phyloP scores from a whole-genome alignment of 257 asterid species.

The Lycium barbarum region DNA sequence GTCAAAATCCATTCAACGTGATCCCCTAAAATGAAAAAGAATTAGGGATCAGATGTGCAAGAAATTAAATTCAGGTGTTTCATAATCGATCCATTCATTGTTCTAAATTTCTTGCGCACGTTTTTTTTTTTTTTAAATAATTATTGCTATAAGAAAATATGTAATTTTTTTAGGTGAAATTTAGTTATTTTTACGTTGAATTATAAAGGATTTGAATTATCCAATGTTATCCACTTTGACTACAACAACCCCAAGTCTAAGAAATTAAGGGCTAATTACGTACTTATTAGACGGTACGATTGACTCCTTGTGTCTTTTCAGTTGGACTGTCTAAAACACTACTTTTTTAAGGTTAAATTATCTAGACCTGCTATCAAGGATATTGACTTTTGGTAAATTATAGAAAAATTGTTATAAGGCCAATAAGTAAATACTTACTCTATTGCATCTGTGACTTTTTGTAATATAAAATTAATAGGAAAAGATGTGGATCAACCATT shows the following conservation, averaged over 20 bases:
- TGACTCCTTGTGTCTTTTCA: neutral
- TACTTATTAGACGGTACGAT: neutral
- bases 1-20: neutral
- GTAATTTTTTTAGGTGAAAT: neutral
- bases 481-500: too few relatives aligned
- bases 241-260: neutral
- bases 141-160: too few relatives aligned
- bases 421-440: neutral
- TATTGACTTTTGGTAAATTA: conserved; percentile 17
- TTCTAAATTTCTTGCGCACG: too few relatives aligned
- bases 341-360: neutral
- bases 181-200: neutral
- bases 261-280: neutral
- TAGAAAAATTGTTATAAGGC: neutral
- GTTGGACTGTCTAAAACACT: conserved; percentile 22
- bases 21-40: too few relatives aligned
- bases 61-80: too few relatives aligned
- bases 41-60: too few relatives aligned
- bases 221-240: neutral
- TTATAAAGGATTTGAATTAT: neutral
- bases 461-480: neutral
- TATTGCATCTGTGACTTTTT: neutral
- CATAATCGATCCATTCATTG: too few relatives aligned
- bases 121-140: too few relatives aligned
- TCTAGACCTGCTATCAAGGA: too few relatives aligned